Conservation (phyloP, 78 protist species). For the Anaeramoeba ignava region DNA sequence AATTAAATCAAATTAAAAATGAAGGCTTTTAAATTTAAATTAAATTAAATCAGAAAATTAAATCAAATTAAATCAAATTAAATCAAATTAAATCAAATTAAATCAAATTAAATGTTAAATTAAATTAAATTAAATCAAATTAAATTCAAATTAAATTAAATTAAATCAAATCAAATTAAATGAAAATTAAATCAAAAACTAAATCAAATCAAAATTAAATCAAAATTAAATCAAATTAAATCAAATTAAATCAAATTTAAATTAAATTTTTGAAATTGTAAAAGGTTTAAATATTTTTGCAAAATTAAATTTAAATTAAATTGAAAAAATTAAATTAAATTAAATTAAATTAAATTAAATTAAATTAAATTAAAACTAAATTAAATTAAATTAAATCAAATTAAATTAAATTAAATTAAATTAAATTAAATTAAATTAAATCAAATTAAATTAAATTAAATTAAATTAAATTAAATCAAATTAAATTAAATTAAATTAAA, state of each 20-base stretch:
- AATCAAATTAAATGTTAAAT: not conserved
- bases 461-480: too few species aligned
- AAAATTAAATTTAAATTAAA: not conserved
- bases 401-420: too few species aligned
- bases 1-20: not conserved
- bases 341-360: not conserved
- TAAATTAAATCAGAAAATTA: not conserved
- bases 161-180: too few species aligned
- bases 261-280: not conserved
- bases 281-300: not conserved
- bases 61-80: not conserved
- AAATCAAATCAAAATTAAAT: not conserved
- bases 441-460: too few species aligned
- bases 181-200: too few species aligned
- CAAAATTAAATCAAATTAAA: not conserved
- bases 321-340: not conserved
- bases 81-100: slow-evolving; percentile 1
- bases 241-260: not conserved
- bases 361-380: slow-evolving; percentile 8
- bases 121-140: not conserved
- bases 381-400: too few species aligned
- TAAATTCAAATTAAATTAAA: too few species aligned
- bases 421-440: too few species aligned
- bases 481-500: too few species aligned
- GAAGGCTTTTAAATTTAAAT: slow-evolving; percentile 2